phyloP scores from a whole-genome alignment of 2,329 filamentous ascomycete species.

The Cladophialophora exuberans region DNA sequence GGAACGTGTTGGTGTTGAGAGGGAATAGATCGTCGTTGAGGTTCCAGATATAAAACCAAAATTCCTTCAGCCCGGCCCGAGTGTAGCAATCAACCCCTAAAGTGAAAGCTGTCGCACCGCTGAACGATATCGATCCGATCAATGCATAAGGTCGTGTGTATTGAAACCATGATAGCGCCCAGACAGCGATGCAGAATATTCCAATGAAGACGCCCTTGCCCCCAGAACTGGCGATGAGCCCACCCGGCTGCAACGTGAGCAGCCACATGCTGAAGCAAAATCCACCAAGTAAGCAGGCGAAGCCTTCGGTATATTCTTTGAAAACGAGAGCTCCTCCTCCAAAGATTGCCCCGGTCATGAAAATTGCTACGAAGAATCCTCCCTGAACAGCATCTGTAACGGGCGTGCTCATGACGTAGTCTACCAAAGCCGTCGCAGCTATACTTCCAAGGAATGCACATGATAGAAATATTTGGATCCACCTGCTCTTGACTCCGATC shows the following conservation, averaged over 20 bases:
- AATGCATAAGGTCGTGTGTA: slow-evolving; percentile 78
- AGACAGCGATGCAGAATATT: slow-evolving; percentile 68
- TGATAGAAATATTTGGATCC: slow-evolving; percentile 79
- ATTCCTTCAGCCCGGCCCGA: slow-evolving; percentile 88
- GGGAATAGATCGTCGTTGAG: slow-evolving; percentile 83
- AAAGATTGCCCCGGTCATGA: slow-evolving; percentile 72
- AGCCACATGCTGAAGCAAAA: slow-evolving; percentile 92
- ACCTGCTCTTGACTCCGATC: slow-evolving; percentile 80
- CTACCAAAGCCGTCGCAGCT: slow-evolving; percentile 75
- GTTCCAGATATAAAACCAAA: slow-evolving; percentile 90
- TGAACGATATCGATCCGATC: slow-evolving; percentile 76
- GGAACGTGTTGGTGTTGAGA: slow-evolving; percentile 74
- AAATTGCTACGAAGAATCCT: slow-evolving; percentile 78
- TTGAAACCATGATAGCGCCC: slow-evolving; percentile 76
- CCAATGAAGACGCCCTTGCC: slow-evolving; percentile 76
- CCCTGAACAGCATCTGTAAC: slow-evolving; percentile 77
- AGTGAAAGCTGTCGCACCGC: slow-evolving; percentile 76
- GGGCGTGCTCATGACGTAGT: slow-evolving; percentile 85
- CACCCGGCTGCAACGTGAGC: slow-evolving; percentile 74
- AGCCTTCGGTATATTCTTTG: slow-evolving; percentile 77
- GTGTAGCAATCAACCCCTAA: slow-evolving; percentile 91
- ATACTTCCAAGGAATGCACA: slow-evolving; percentile 73
- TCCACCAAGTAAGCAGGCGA: slow-evolving; percentile 86
- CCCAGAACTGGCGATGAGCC: slow-evolving; percentile 65
- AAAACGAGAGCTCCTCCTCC: slow-evolving; percentile 78